These are phyloP conservation scores for Nakazawaea peltata DNA, from an alignment of 805 yeast species.

Conservation along the genomic window DNA sequence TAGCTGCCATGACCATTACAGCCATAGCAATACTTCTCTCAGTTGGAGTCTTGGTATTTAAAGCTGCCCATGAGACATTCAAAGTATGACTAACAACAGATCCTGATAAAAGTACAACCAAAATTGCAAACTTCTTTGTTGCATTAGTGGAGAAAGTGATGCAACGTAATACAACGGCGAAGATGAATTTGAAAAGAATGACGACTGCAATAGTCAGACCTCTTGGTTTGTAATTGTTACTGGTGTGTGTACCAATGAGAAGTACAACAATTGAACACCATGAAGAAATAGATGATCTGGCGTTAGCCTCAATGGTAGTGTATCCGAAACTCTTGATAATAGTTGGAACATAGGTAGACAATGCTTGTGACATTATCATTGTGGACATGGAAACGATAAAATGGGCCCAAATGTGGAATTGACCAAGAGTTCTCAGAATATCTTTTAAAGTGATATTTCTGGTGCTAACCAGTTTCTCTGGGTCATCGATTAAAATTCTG, in stretches of 20 bases:
- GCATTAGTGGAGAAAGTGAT: background rate
- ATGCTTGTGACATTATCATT: conserved; percentile 9
- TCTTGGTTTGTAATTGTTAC: conserved; percentile 9
- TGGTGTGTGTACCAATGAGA: conserved; percentile 1
- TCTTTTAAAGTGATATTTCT: conserved; percentile 3
- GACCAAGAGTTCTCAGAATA: background rate
- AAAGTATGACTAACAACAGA: conserved; percentile 9
- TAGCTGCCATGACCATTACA: conserved; percentile 13
- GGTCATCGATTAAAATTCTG: conserved; percentile 13
- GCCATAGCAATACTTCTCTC: conserved; percentile 13
- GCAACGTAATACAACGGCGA: conserved; percentile 1
- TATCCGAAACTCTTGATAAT: conserved; percentile 11
- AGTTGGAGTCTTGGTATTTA: conserved; percentile 11
- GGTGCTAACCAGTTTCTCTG: conserved; percentile 21
- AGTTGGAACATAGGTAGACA: conserved; percentile 11
- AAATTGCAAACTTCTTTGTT: conserved; percentile 5
- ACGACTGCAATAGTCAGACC: conserved; percentile 4
- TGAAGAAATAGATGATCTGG: conserved; percentile 11
- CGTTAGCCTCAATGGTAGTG: conserved; percentile 11
- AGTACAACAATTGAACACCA: conserved; percentile 5
- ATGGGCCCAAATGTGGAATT: conserved; percentile 5
- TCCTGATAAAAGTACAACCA: conserved; percentile 1
- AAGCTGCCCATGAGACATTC: conserved; percentile 12
- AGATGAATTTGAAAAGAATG: conserved; percentile 2
- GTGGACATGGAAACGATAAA: conserved; percentile 1